Conservation (phyloP, 257 asterid genomes). For the Coffea eugenioides region DNA sequence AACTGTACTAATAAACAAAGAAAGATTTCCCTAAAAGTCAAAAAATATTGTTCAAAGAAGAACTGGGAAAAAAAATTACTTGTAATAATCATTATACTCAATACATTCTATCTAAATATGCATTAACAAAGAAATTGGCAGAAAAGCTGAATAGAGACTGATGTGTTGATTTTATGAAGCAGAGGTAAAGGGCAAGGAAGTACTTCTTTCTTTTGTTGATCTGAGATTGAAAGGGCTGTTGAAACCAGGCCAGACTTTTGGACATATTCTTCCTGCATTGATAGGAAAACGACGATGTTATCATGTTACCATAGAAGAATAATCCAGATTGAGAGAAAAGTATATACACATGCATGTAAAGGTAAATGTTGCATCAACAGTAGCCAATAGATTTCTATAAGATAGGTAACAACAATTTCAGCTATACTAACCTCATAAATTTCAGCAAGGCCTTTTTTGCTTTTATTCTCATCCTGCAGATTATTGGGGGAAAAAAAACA, state of each 20-base stretch:
- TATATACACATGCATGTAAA: neutral
- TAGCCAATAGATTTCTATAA: neutral
- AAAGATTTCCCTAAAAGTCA: neutral
- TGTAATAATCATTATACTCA: neutral
- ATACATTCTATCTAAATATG: neutral
- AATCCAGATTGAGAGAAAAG: constrained; percentile 5
- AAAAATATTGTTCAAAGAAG: neutral
- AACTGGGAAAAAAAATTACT: neutral
- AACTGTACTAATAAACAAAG: neutral
- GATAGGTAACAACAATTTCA: neutral
- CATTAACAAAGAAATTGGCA: neutral
- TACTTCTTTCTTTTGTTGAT: constrained; percentile 94
- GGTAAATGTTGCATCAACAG: neutral
- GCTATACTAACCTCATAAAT: constrained; percentile 74
- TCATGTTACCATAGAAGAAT: constrained; percentile 1
- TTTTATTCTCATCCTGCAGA: constrained; percentile 89
- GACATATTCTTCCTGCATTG: constrained; percentile 83
- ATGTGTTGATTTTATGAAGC: neutral
- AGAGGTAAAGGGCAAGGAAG: constrained; percentile 15
- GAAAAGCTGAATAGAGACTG: neutral
- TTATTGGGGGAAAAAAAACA: neutral
- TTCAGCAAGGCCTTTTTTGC: constrained; percentile 92
- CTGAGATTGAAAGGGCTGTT: constrained; percentile 66
- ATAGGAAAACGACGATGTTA: constrained; percentile 7
- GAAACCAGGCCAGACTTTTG: constrained; percentile 93